Evolutionary conservation across 1,284 basidiomycete genomes (phyloP), one percentile per base, ranked within the genome.

Genomic region (Dichomitus squalens): DNA sequence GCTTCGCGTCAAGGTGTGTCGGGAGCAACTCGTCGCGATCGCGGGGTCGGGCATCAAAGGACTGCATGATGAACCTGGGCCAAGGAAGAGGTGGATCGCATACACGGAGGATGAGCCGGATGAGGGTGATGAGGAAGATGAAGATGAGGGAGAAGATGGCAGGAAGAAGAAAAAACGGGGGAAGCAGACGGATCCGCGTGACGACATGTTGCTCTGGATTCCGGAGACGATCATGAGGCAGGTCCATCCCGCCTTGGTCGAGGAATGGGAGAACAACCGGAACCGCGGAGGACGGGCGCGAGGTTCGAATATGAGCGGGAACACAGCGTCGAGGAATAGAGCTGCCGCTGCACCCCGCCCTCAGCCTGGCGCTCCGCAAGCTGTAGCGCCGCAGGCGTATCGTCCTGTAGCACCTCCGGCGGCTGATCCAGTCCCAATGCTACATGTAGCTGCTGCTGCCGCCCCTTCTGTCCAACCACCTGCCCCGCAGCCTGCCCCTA

Each of bases 191-290:
- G 66, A 71, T 38, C 75, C 76, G 2, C 59, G 70, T 21, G 73
- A 67, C 44, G 52, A 59, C 53, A 58, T 77, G 65, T 63, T 70
- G 25, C 51, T 82, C 53, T 78, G 76, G 76, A 55, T 79, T 46
- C 75, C 79, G 4, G 78, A 72, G 0, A 73, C 72, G 34, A 76
- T 84, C 60, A 66, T 83, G 48, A 70, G 73, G 36, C 76, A 79
- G 62, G 81, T 80, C 20, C 74, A 78, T 58, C 78, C 79, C 0
- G 70, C 69, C n/a, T 63, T 79, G 16, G 73, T 76, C 11, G 72
- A 74, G 55, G 70, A 61, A 49, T 75, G 57, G 38, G 67, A 72
- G 55, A 56, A 49, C 21, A 57, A 61, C 48, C 52, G 55, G 46
- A 12, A 31, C 4, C 8, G 44, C 7, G 29, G 29, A 4, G 44